Evolutionary conservation across 495 filamentous ascomycete genomes (phyloP).

Genomic region (Penicillium dipodomyicola): DNA sequence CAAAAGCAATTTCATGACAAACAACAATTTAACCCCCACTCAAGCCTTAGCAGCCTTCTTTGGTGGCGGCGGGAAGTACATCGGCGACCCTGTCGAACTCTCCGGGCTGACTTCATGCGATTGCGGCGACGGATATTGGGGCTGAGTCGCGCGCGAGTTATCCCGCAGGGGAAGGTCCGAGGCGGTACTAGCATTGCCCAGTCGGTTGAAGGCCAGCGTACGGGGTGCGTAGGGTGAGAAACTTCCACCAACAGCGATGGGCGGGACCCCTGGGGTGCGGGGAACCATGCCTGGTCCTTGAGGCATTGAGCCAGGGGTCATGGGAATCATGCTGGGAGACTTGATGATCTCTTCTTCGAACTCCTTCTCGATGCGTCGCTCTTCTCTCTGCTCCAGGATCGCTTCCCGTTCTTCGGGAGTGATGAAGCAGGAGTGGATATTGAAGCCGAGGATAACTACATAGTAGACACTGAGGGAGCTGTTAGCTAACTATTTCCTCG

Average conservation of each 20-base stretch:
- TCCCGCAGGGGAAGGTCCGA: conserved; percentile 47
- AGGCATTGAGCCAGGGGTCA: conserved; percentile 26
- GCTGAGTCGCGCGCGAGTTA: conserved; percentile 24
- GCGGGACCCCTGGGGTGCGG: conserved; percentile 30
- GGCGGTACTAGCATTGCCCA: conserved; percentile 23
- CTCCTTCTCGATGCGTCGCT: conserved; percentile 41
- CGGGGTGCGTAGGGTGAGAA: conserved; percentile 41
- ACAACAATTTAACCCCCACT: conserved; percentile 7
- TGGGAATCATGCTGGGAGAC: conserved; percentile 40
- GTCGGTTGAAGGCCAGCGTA: conserved; percentile 44
- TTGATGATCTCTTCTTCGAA: conserved; percentile 48
- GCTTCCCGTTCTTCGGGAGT: conserved; percentile 44
- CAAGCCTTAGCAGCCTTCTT: conserved; percentile 39
- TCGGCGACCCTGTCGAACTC: conserved; percentile 21
- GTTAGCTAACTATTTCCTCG: conserved; percentile 16
- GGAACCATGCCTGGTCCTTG: conserved; percentile 21
- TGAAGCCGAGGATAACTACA: conserved; percentile 53
- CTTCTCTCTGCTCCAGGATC: conserved; percentile 36
- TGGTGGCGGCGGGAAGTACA: conserved; percentile 47
- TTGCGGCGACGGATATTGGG: conserved; percentile 24
- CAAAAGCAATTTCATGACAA: conserved; percentile 5
- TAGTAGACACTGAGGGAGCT: conserved; percentile 50
- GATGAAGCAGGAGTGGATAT: conserved; percentile 61
- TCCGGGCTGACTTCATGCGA: conserved; percentile 22
- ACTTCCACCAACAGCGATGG: conserved; percentile 20